Evolutionary conservation across 2,329 filamentous ascomycete species (phyloP).

Genomic region (Aureobasidium sp.): DNA sequence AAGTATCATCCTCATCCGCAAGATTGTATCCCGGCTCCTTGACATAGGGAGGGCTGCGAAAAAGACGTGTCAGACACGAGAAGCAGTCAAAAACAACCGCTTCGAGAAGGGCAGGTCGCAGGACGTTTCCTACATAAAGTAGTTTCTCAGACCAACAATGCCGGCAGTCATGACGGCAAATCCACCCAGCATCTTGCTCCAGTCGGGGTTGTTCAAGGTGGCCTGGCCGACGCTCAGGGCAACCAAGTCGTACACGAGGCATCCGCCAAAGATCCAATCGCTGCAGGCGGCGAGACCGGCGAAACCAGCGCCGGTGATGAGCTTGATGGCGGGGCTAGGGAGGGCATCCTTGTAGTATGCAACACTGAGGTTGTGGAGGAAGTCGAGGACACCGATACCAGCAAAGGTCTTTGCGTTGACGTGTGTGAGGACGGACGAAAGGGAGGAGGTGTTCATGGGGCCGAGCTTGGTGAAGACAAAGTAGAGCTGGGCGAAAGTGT

Average conservation of each 20-base stretch:
- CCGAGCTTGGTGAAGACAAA: slow-evolving; percentile 43
- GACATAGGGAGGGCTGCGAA: slow-evolving; percentile 25
- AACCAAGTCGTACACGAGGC: slow-evolving; percentile 50
- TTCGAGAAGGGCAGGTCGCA: not conserved
- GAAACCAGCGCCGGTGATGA: slow-evolving; percentile 46
- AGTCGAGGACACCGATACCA: slow-evolving; percentile 50
- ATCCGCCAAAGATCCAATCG: slow-evolving; percentile 53
- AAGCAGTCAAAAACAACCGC: not conserved
- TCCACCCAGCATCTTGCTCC: slow-evolving; percentile 43
- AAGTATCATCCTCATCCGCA: slow-evolving; percentile 21
- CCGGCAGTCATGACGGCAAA: slow-evolving; percentile 45
- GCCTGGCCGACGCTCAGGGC: slow-evolving; percentile 47
- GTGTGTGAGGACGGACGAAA: slow-evolving; percentile 48
- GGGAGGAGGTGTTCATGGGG: slow-evolving; percentile 41
- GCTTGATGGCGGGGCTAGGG: slow-evolving; percentile 40
- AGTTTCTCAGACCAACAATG: slow-evolving; percentile 46
- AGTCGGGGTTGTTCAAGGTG: slow-evolving; percentile 37
- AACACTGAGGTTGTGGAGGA: slow-evolving; percentile 50
- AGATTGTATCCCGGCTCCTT: slow-evolving; percentile 19
- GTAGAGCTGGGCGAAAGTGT: slow-evolving; percentile 46
- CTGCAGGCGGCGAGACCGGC: slow-evolving; percentile 41
- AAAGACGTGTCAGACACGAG: not conserved
- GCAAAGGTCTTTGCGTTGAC: slow-evolving; percentile 51
- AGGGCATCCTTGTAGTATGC: slow-evolving; percentile 45
- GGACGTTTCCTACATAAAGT: slow-evolving; percentile 36